A percentile compares a stretch with the other conserved stretches of the same genome.
phyloP scores from a whole-genome alignment of 2,329 filamentous ascomycete species.

The Microdochium nivale region DNA sequence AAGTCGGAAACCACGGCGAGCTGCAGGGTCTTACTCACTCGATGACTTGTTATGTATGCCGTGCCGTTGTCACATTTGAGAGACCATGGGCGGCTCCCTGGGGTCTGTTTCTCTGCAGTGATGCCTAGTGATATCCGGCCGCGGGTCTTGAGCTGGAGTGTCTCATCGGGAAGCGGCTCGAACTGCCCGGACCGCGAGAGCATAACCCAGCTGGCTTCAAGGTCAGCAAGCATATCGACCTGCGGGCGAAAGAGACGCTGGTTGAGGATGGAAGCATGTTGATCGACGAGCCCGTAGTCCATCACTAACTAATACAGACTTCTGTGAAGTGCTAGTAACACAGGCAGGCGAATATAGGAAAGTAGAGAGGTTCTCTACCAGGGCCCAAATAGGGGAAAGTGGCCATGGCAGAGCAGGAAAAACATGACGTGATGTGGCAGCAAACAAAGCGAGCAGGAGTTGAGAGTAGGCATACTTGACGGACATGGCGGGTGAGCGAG shows the following conservation, averaged over 20 bases:
- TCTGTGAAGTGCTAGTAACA: too few relatives aligned
- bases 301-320: too few relatives aligned
- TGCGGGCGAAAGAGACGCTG: conserved; percentile 20
- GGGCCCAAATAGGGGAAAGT: not conserved
- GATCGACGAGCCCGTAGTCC: conserved; percentile 30
- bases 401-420: not conserved
- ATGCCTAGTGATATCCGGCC: conserved; percentile 70
- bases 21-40: conserved; percentile 45
- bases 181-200: conserved; percentile 65
- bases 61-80: conserved; percentile 67
- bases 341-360: too few relatives aligned
- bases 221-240: conserved; percentile 39
- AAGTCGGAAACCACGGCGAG: not conserved
- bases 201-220: conserved; percentile 76
- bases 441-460: not conserved
- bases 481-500: not conserved
- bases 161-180: conserved; percentile 77
- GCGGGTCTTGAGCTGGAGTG: conserved; percentile 70
- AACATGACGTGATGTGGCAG: not conserved
- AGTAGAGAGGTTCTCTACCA: too few relatives aligned
- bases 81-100: conserved; percentile 54
- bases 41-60: conserved; percentile 76
- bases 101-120: conserved; percentile 59
- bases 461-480: not conserved
- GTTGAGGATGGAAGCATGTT: conserved; percentile 33